A percentile compares a stretch with the other conserved stretches of the same genome.
Evolutionary conservation across 345 rosid species (phyloP).

Genomic region (Zanthoxylum bungeanum): DNA sequence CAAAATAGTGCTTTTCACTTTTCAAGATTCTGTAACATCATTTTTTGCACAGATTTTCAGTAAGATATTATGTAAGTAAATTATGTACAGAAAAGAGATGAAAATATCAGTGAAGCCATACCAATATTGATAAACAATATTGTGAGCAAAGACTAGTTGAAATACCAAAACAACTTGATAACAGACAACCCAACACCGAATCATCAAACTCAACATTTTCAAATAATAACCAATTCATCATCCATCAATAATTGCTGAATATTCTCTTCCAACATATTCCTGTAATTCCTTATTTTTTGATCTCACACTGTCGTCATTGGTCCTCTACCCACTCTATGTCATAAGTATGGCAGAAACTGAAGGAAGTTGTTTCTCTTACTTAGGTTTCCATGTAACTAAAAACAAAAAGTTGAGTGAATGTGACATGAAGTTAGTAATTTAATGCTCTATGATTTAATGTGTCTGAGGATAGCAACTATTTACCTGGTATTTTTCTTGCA

Average conservation of each 20-base stretch:
- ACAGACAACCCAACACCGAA: neutral
- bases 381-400: neutral
- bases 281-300: neutral
- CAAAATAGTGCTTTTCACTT: neutral
- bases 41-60: too few relatives aligned
- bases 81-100: too few relatives aligned
- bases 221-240: neutral
- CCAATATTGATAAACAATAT: too few relatives aligned
- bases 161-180: neutral
- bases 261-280: neutral
- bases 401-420: neutral
- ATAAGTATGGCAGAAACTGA: too few relatives aligned
- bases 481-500: constrained; percentile 96
- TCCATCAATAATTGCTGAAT: neutral
- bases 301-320: neutral
- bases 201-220: neutral
- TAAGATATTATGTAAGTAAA: too few relatives aligned
- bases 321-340: neutral
- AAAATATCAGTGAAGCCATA: too few relatives aligned
- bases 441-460: neutral
- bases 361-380: neutral
- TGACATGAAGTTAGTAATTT: neutral
- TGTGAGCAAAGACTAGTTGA: neutral
- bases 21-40: neutral
- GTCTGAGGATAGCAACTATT: neutral